Evolutionary conservation across 2,329 filamentous ascomycete genomes (phyloP).

Genomic region (Colletotrichum liriopes): DNA sequence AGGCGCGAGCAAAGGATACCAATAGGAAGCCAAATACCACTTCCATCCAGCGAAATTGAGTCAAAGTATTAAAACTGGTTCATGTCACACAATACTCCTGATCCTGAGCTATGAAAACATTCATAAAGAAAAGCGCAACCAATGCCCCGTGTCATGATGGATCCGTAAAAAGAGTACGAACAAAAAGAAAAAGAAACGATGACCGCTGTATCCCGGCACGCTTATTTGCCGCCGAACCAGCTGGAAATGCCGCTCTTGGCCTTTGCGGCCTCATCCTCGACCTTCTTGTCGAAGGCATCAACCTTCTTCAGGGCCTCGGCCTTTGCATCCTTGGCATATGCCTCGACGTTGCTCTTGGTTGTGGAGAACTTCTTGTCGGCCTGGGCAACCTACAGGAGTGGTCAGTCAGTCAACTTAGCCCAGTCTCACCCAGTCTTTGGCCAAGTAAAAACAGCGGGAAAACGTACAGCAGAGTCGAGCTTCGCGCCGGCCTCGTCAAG

Average conservation of each 20-base stretch:
- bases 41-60: constrained; percentile 9
- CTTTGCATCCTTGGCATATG: constrained; percentile 74
- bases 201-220: not conserved
- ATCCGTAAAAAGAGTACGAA: constrained; percentile 6
- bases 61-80: constrained; percentile 23
- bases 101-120: constrained; percentile 1
- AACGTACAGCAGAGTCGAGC: constrained; percentile 78
- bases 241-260: constrained; percentile 87
- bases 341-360: constrained; percentile 73
- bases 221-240: constrained; percentile 83
- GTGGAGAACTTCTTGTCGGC: constrained; percentile 75
- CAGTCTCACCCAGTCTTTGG: not conserved
- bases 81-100: constrained; percentile 20
- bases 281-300: constrained; percentile 86
- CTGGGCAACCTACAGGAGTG: constrained; percentile 68
- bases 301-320: constrained; percentile 79
- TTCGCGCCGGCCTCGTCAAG: constrained; percentile 73
- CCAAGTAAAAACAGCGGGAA: not conserved
- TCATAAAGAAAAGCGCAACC: constrained; percentile 4
- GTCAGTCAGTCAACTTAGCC: constrained; percentile 47
- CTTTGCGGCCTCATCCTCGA: constrained; percentile 84
- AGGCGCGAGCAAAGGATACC: not conserved
- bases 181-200: not conserved
- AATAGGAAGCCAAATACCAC: not conserved
- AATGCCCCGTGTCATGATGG: constrained; percentile 20